Conservation (phyloP, 257 asterid genomes). For the Fraxinus cuspidata region DNA sequence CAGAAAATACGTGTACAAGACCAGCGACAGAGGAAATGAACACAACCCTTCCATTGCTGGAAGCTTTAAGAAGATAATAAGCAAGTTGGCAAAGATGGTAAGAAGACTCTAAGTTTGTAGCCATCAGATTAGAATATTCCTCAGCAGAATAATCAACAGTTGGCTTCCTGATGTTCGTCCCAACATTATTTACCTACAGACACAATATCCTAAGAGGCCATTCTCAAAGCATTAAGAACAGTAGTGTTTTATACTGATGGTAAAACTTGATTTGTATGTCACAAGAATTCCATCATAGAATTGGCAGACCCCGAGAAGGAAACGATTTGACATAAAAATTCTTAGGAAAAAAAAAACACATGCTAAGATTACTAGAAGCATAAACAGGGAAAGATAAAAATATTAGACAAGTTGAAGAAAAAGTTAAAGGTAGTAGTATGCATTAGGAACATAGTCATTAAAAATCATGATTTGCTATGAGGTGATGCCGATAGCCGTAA, state of each 20-base stretch:
- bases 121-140: conserved; percentile 66
- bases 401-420: neutral
- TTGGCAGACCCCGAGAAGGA: neutral
- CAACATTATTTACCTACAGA: conserved; percentile 78
- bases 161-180: conserved; percentile 85
- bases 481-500: no score
- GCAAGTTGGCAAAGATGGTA: conserved; percentile 84
- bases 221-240: conserved; percentile 10
- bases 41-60: conserved; percentile 72
- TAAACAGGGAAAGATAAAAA: neutral
- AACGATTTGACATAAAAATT: neutral
- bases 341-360: neutral
- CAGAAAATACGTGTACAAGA: conserved; percentile 57
- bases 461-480: no score
- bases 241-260: neutral
- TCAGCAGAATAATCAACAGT: conserved; percentile 77
- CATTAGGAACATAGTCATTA: no score
- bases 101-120: conserved; percentile 83
- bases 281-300: neutral
- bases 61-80: conserved; percentile 82
- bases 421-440: no score
- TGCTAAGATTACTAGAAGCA: neutral
- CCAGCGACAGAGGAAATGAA: conserved; percentile 91
- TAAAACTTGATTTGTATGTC: neutral
- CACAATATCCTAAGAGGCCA: conserved; percentile 15